Percentiles rank a stretch among this genome's conserved stretches.
These are phyloP conservation scores for Boletus vermiculosoides DNA, from an alignment of 768 basidiomycete species.

Conservation along the genomic window DNA sequence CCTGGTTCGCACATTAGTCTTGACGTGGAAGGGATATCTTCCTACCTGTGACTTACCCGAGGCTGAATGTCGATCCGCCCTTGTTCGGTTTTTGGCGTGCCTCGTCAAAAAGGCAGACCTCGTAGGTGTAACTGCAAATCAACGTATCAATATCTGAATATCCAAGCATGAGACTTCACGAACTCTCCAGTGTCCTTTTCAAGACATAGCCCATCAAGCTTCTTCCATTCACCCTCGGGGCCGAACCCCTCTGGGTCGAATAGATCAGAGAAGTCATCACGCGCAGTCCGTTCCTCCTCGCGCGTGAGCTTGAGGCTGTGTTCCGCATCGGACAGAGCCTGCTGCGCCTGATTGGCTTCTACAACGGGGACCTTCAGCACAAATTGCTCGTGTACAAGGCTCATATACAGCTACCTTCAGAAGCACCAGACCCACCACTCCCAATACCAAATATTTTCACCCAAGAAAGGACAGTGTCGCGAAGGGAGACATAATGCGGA, in stretches of 20 bases:
- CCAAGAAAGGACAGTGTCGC: slow-evolving; percentile 58
- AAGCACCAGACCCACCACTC: slow-evolving; percentile 35
- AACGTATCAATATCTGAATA: slow-evolving; percentile 6
- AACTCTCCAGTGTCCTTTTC: slow-evolving; percentile 87
- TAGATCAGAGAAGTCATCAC: slow-evolving; percentile 61
- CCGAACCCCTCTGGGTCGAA: slow-evolving; percentile 70
- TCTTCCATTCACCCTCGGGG: slow-evolving; percentile 90
- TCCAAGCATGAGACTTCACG: slow-evolving; percentile 36
- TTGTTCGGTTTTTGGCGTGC: slow-evolving; percentile 86
- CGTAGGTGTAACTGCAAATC: slow-evolving; percentile 79
- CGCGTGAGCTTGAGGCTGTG: slow-evolving; percentile 50
- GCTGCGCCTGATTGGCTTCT: slow-evolving; percentile 63
- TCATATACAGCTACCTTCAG: slow-evolving; percentile 36
- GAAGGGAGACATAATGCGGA: slow-evolving; percentile 69
- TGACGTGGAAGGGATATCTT: neutral
- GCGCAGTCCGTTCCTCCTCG: slow-evolving; percentile 52
- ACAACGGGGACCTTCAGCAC: slow-evolving; percentile 1
- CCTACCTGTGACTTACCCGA: slow-evolving; percentile 65
- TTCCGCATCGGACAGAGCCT: slow-evolving; percentile 64
- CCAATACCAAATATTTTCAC: slow-evolving; percentile 65
- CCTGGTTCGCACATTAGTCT: slow-evolving; percentile 37
- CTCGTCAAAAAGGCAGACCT: slow-evolving; percentile 87
- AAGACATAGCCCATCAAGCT: slow-evolving; percentile 79
- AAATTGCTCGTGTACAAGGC: neutral
- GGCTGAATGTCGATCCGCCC: slow-evolving; percentile 69